Evolutionary conservation across 768 basidiomycete genomes (phyloP).

Genomic region (Tubosaeta brunneosetosa): DNA sequence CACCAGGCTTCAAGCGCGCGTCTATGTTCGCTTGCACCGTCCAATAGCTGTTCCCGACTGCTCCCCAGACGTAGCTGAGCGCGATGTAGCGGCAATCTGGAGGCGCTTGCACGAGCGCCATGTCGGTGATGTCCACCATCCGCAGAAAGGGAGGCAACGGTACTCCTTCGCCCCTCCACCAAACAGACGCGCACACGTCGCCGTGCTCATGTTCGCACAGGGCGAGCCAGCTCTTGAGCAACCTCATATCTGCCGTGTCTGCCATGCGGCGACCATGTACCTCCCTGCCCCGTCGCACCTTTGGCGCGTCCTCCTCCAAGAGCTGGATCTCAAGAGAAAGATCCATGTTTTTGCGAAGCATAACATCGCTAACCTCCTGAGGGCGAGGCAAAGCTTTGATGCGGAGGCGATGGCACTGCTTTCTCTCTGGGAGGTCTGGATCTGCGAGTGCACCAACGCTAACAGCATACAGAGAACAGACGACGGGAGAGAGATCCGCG

Average conservation of each 20-base stretch:
- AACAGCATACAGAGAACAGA: background rate
- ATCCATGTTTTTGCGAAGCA: background rate
- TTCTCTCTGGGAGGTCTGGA: background rate
- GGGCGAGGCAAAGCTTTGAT: background rate
- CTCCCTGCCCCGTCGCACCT: background rate
- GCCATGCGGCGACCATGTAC: background rate
- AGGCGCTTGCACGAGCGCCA: background rate
- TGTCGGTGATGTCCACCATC: background rate
- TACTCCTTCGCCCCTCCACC: background rate
- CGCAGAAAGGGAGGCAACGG: background rate
- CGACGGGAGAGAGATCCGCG: background rate
- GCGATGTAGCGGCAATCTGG: background rate
- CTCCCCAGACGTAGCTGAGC: conserved; percentile 1
- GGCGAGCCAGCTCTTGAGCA: background rate
- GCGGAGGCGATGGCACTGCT: background rate
- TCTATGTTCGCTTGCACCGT: background rate
- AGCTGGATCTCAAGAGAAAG: background rate
- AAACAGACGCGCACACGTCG: background rate
- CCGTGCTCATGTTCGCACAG: background rate
- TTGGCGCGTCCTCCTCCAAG: background rate
- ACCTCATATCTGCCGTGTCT: background rate
- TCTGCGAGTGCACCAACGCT: background rate
- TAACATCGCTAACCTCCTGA: background rate
- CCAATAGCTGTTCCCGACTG: background rate
- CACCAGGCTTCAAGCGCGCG: background rate